Conservation (phyloP, 257 asterid species). For the Knoxia roxburghii region DNA sequence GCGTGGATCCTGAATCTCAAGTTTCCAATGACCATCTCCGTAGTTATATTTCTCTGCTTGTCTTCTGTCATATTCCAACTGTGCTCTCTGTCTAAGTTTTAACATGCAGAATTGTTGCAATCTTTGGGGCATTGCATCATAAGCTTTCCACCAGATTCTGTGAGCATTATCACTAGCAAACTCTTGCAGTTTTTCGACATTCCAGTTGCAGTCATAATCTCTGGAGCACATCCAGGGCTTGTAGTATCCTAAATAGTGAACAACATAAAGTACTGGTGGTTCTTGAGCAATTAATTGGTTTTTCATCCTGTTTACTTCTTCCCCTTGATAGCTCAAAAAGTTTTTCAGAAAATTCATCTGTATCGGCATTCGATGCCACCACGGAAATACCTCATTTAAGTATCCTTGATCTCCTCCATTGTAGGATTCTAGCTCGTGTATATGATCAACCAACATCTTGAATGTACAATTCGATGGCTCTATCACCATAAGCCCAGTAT, state of each 20-base stretch:
- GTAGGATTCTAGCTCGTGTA: too few relatives aligned
- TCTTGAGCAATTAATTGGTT: conserved; percentile 49
- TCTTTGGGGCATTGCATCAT: conserved; percentile 58
- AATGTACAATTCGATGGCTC: too few relatives aligned
- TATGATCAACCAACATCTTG: too few relatives aligned
- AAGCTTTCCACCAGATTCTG: conserved; percentile 69
- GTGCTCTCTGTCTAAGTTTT: conserved; percentile 63
- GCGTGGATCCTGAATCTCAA: conserved; percentile 32
- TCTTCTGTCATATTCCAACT: conserved; percentile 75
- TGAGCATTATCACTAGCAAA: conserved; percentile 69
- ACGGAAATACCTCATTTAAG: too few relatives aligned
- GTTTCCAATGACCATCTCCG: conserved; percentile 64
- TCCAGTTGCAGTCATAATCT: too few relatives aligned
- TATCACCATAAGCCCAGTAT: too few relatives aligned
- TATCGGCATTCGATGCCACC: too few relatives aligned
- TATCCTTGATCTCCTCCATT: too few relatives aligned
- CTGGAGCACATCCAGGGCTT: too few relatives aligned
- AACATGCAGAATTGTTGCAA: conserved; percentile 52
- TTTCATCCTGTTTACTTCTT: conserved; percentile 43
- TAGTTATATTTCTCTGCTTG: conserved; percentile 48
- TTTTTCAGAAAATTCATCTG: too few relatives aligned
- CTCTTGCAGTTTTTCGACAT: too few relatives aligned
- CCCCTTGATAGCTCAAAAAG: too few relatives aligned
- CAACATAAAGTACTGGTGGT: conserved; percentile 64
- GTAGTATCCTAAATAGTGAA: conserved; percentile 68